Base-by-base conservation (phyloP, 208 protist species). In the Trypanosoma caninum region DNA sequence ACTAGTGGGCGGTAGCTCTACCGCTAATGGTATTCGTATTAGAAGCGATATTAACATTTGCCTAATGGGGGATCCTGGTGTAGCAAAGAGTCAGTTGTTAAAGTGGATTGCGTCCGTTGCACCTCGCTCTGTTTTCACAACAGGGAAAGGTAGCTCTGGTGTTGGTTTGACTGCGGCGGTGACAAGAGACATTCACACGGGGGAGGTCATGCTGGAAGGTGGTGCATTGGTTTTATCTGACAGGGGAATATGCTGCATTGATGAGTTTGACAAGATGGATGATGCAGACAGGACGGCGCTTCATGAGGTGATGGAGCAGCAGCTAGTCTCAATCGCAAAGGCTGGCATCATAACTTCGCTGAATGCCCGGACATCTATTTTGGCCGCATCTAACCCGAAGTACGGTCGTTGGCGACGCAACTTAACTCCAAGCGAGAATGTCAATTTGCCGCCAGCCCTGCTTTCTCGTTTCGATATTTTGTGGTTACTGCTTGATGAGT, bases 221-320 rank as follows among this genome's bases (percentile, higher is more conserved):
- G 95, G 98, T 56, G 98, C 98, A 6, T 84, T 99, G 4, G 97
- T 99, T 25, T 76, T 99, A 18, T 89, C 86, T 28, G 98, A 99
- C 71, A 83, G 92, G 20, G 99, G 99, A 52, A 88, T 99, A 37
- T 99, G 99, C 85, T 99, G 98, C 78, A 99, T 99, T 60, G 99
- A 99, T 76, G 99, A 99, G 79, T 99, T 99, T 74, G 99, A 99
- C 82, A 99, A 99, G 69, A 99, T 99, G 98, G 88, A 87, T 63
- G 97, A 99, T 57, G 76, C 72, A 5, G 97, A 98, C 65, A 80
- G 97, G 42, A 99, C 97, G 4, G 90, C 97, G 10, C 89, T 99
- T 23, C 97, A 99, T 72, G 97, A 99, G 71, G 98, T 99, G 10
- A 99, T 99, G 97, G 97, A 99, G 73, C 98, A 99, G 76, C 98